Evolutionary conservation across 192 early-diverging fungal species (phyloP).

Genomic region (Geranomyces michiganensis): DNA sequence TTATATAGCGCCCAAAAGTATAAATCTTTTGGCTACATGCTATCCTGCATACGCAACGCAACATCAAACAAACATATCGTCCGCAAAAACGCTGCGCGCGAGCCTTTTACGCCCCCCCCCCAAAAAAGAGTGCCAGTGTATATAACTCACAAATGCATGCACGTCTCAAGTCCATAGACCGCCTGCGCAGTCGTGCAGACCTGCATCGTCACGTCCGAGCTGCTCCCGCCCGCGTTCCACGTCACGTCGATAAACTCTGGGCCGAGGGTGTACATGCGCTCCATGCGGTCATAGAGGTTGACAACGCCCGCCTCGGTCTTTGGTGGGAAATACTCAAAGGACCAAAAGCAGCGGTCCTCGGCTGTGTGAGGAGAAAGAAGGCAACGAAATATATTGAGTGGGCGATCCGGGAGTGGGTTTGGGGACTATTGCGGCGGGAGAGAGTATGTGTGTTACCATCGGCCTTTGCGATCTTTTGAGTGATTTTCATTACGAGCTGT

Average conservation of each 20-base stretch:
- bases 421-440: neutral
- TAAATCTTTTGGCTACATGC: no score
- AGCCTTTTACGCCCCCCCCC: no score
- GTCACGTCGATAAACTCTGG: slow-evolving; percentile 93
- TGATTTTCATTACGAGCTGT: slow-evolving; percentile 45
- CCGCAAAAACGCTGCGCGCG: no score
- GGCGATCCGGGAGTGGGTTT: neutral
- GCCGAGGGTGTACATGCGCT: slow-evolving; percentile 91
- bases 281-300: slow-evolving; percentile 96
- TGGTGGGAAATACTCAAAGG: slow-evolving; percentile 98
- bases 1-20: no score
- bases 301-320: slow-evolving; percentile 92
- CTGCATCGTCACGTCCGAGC: slow-evolving; percentile 85
- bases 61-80: no score
- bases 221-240: slow-evolving; percentile 92
- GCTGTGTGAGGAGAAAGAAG: slow-evolving; percentile 11
- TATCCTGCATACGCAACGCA: no score
- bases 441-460: slow-evolving; percentile 14
- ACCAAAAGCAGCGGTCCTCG: slow-evolving; percentile 58
- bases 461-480: slow-evolving; percentile 51
- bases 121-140: no score
- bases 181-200: slow-evolving; percentile 82
- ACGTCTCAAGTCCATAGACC: slow-evolving; percentile 91
- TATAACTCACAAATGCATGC: slow-evolving; percentile 79
- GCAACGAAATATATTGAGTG: neutral